Evolutionary conservation across 306 rosid species (phyloP).

Genomic region (Trifolium subterraneum): DNA sequence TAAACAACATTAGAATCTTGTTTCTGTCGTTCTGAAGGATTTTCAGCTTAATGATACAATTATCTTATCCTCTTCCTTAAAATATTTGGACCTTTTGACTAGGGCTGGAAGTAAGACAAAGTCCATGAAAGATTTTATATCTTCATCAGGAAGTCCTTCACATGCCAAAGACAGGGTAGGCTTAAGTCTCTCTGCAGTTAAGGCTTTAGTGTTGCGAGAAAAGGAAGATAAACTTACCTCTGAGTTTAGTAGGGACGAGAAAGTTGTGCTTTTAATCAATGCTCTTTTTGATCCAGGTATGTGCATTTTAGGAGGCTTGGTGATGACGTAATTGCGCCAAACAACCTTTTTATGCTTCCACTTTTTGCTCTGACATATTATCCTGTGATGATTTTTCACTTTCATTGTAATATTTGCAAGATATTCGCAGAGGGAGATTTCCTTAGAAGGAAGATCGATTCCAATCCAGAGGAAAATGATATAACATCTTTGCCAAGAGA

Average conservation of each 20-base stretch:
- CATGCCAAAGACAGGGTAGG: slow-evolving; percentile 76
- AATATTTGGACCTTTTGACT: slow-evolving; percentile 41
- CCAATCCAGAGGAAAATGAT: slow-evolving; percentile 56
- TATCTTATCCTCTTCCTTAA: slow-evolving; percentile 36
- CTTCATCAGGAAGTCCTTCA: slow-evolving; percentile 69
- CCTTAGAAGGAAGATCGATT: slow-evolving; percentile 70
- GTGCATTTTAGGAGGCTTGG: slow-evolving; percentile 50
- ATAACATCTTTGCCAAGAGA: slow-evolving; percentile 74
- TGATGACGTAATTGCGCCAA: slow-evolving; percentile 34
- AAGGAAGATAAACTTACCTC: slow-evolving; percentile 74
- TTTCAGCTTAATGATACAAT: slow-evolving; percentile 26
- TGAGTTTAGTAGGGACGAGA: slow-evolving; percentile 67
- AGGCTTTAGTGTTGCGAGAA: slow-evolving; percentile 84
- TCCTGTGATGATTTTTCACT: slow-evolving; percentile 74
- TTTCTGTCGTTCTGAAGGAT: slow-evolving; percentile 35
- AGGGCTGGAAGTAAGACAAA: slow-evolving; percentile 86
- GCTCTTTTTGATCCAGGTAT: slow-evolving; percentile 88
- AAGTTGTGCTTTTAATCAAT: slow-evolving; percentile 62
- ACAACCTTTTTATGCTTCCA: slow-evolving; percentile 23
- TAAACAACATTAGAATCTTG: slow-evolving; percentile 5
- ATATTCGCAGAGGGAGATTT: slow-evolving; percentile 88
- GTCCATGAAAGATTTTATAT: slow-evolving; percentile 77
- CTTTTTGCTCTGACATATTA: slow-evolving; percentile 37
- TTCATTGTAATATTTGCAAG: slow-evolving; percentile 84
- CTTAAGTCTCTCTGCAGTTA: slow-evolving; percentile 78